Evolutionary conservation across 176 grass and related monocot species (phyloP), one percentile per base, ranked within the genome.

Genomic region (Triticum urartu): DNA sequence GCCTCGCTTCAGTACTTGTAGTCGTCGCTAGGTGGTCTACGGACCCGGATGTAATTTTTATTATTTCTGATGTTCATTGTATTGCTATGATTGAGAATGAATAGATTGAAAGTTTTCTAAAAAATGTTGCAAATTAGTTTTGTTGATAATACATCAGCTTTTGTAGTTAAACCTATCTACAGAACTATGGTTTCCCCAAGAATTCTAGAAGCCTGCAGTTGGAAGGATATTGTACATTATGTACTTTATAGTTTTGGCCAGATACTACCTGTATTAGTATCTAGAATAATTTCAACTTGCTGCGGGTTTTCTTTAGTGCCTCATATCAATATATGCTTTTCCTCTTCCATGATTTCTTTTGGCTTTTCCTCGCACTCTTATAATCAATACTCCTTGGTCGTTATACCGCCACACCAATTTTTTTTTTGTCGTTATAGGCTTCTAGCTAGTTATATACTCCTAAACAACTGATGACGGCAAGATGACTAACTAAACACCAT

Each of bases 401-500:
- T 59, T 21, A 59, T 59, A 59, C 56, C 18, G 2, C 20, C 18
- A 59, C 18, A 59, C 15, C 50, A 21, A 21, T 0, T 26, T 26
- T 26, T 26, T 26, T 26, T 6, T 43, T 34, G 17, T 59, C 50
- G n/a, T 60, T 68, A n/a, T 70, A 39, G 36, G 69, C 26, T 48
- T 83, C 13, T 63, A 48, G 4, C 13, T 62, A 48, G 4, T 38
- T 71, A 34, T 12, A 10, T 50, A 78, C 13, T 10, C 36, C 1
- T 79, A 71, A 71, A 79, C 47, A 79, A 77, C 22, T 60, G 64
- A 52, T 25, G 56, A 13, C 34, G 22, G 63, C 64, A 88, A 88
- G 13, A 78, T 88, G 80, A 70, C 72, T 70, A 77, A 13, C 47
- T 61, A 88, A 11, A 43, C 22, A 75, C 11, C 43, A 83, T 62